Evolutionary conservation across 2,329 filamentous ascomycete genomes (phyloP).

Genomic region (Exophiala phaeomuriformis): DNA sequence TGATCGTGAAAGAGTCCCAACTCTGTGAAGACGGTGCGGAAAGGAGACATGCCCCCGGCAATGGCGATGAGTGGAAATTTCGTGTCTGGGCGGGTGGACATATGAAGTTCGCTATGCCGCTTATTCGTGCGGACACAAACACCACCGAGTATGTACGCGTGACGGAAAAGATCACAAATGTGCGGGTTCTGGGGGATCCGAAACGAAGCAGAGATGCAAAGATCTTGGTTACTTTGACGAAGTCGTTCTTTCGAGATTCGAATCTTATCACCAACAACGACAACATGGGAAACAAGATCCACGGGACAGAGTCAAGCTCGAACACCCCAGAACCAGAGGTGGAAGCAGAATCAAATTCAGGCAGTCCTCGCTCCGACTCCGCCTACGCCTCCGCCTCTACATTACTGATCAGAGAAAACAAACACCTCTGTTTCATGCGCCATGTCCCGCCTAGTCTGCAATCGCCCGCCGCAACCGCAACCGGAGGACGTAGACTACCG

Average conservation of each 20-base stretch:
- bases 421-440: conserved; percentile 59
- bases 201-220: conserved; percentile 42
- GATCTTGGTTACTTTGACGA: conserved; percentile 44
- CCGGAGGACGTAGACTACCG: conserved; percentile 2
- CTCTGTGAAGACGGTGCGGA: conserved; percentile 83
- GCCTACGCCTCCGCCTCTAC: neutral
- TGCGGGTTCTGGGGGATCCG: conserved; percentile 44
- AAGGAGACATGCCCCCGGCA: conserved; percentile 62
- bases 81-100: conserved; percentile 86
- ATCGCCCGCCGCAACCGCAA: conserved; percentile 4
- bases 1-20: conserved; percentile 53
- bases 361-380: too few species aligned
- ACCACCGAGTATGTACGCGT: conserved; percentile 36
- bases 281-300: neutral
- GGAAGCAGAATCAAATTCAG: neutral
- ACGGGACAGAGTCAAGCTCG: neutral
- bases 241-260: conserved; percentile 36
- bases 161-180: conserved; percentile 43
- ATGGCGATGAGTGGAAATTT: conserved; percentile 58
- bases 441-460: conserved; percentile 31
- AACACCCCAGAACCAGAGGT: neutral
- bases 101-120: conserved; percentile 46
- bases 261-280: conserved; percentile 27
- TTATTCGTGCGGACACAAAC: conserved; percentile 24
- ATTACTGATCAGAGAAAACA: conserved; percentile 46